These are phyloP conservation scores for Themeda triandra DNA, from an alignment of 176 grass and related monocot genomes.

Conservation along the genomic window DNA sequence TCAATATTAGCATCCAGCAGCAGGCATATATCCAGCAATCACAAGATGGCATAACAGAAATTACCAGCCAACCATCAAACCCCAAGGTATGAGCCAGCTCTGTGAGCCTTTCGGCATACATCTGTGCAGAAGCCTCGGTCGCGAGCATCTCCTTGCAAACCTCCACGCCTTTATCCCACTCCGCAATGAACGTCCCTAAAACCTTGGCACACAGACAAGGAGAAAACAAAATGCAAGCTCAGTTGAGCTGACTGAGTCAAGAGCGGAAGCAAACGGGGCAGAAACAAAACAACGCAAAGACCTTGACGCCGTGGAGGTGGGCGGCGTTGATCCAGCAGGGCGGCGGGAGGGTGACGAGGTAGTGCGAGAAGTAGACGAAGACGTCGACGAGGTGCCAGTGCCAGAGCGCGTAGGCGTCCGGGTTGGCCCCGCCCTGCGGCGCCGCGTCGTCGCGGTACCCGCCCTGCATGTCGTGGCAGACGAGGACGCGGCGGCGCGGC, in stretches of 20 bases:
- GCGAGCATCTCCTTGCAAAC: constrained; percentile 65
- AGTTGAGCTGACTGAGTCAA: background rate
- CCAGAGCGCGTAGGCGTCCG: constrained; percentile 80
- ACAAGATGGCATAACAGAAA: background rate
- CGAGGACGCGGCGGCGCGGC: constrained; percentile 57
- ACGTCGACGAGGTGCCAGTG: constrained; percentile 93
- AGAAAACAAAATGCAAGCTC: background rate
- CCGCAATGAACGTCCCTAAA: constrained; percentile 71
- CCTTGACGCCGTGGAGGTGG: constrained; percentile 90
- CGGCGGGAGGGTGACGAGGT: constrained; percentile 88
- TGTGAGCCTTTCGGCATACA: constrained; percentile 77
- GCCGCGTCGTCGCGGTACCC: constrained; percentile 72
- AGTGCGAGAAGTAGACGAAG: constrained; percentile 96
- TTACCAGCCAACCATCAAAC: constrained; percentile 97
- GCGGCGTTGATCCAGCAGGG: constrained; percentile 90
- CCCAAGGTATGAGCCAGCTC: constrained; percentile 65
- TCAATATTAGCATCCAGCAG: constrained; percentile 30
- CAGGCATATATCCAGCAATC: background rate
- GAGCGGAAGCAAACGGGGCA: background rate
- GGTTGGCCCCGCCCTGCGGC: constrained; percentile 67
- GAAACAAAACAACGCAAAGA: constrained; percentile 4
- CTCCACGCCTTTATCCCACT: constrained; percentile 70
- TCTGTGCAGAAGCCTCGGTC: constrained; percentile 61
- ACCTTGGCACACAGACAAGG: constrained; percentile 40
- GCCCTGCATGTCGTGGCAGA: constrained; percentile 87